A percentile compares a stretch with the other conserved stretches of the same genome.
phyloP scores from a whole-genome alignment of 1,284 basidiomycete species.

The Apiotrichum veenhuisii region DNA sequence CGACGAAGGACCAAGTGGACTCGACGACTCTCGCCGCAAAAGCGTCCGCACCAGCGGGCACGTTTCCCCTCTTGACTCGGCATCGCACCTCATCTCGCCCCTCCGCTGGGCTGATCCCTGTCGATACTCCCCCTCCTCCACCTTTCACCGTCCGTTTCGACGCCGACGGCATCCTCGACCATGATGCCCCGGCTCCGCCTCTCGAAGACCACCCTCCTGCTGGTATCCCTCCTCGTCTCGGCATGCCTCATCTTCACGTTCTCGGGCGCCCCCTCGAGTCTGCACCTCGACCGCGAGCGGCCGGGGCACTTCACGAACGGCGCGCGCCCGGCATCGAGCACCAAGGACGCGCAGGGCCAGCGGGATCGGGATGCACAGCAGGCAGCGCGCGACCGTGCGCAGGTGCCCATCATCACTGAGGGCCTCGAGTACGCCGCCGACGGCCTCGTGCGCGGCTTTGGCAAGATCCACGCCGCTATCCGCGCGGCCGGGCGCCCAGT shows the following conservation, averaged over 20 bases:
- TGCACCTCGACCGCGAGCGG: neutral
- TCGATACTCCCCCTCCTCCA: too few relatives aligned
- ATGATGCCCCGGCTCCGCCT: conserved; percentile 22
- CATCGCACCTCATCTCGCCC: too few relatives aligned
- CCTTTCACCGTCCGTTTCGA: too few relatives aligned
- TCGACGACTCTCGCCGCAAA: too few relatives aligned
- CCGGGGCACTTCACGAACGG: neutral
- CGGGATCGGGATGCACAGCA: neutral
- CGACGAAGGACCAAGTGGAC: too few relatives aligned
- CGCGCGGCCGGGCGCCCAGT: conserved; percentile 8
- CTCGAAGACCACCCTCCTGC: conserved; percentile 19
- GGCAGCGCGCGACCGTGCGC: neutral
- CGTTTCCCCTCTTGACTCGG: too few relatives aligned
- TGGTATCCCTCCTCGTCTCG: conserved; percentile 18
- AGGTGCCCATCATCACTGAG: neutral
- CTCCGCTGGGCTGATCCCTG: too few relatives aligned
- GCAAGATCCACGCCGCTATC: conserved; percentile 21
- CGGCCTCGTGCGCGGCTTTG: conserved; percentile 36
- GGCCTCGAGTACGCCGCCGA: conserved; percentile 24
- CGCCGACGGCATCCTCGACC: too few relatives aligned
- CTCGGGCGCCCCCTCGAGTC: neutral
- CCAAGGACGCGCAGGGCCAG: neutral
- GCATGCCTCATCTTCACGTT: neutral
- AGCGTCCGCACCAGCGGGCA: too few relatives aligned
- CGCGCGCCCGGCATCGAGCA: neutral